A percentile compares a stretch with the other conserved stretches of the same genome.
Conservation (phyloP, 116 monocot species). For the Thalassia testudinum region DNA sequence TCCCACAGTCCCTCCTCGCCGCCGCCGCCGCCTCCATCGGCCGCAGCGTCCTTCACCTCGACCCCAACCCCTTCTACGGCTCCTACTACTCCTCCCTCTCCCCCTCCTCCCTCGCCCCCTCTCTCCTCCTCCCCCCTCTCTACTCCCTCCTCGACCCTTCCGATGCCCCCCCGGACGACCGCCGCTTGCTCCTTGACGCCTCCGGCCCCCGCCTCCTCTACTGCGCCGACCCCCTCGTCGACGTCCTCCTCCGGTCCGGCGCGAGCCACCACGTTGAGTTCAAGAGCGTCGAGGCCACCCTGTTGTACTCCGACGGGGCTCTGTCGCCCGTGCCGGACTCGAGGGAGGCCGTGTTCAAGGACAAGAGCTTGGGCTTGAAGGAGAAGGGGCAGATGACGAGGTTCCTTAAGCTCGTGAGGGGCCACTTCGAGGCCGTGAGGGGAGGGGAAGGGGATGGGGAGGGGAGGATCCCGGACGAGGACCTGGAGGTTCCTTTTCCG, state of each 20-base stretch:
- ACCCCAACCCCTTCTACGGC: conserved; percentile 77
- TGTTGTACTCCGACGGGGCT: conserved; percentile 64
- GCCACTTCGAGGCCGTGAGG: conserved; percentile 21
- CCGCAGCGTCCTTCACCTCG: conserved; percentile 81
- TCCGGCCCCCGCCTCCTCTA: conserved; percentile 61
- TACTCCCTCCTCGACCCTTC: conserved; percentile 1
- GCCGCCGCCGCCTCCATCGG: conserved; percentile 50
- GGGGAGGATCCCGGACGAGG: conserved; percentile 25
- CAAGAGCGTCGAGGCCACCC: conserved; percentile 61
- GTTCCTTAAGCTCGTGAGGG: conserved; percentile 61
- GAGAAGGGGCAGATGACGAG: conserved; percentile 72
- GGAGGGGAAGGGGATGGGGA: conserved; percentile 4
- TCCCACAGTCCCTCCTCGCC: conserved; percentile 53
- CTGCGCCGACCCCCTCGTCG: conserved; percentile 70
- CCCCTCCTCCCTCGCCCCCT: conserved; percentile 22
- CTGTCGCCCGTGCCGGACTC: conserved; percentile 70
- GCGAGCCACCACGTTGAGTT: conserved; percentile 84
- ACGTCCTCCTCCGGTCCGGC: conserved; percentile 61
- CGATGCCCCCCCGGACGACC: conserved; percentile 7
- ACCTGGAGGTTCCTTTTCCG: conserved; percentile 52
- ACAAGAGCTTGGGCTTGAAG: conserved; percentile 38
- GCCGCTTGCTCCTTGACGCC: conserved; percentile 31
- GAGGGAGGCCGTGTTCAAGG: conserved; percentile 73
- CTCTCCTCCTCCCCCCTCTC: conserved; percentile 6
- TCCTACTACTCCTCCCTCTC: conserved; percentile 68